These are phyloP conservation scores for Roridomyces roridus DNA, from an alignment of 768 basidiomycete genomes.

Conservation along the genomic window DNA sequence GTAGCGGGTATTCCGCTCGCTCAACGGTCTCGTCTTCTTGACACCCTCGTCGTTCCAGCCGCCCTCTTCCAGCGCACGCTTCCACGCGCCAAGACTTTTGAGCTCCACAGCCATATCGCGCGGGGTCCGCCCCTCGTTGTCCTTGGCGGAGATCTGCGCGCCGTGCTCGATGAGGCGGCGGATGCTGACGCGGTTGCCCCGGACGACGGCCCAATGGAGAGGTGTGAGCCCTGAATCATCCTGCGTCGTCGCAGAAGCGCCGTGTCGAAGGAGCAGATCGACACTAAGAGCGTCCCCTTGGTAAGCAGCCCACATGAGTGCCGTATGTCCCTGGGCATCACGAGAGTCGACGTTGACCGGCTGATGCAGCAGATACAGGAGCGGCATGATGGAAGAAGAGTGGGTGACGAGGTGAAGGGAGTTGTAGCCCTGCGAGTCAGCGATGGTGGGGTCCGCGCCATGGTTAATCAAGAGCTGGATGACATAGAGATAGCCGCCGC, in stretches of 20 bases:
- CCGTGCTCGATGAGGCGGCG: constrained; percentile 86
- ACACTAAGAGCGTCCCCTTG: constrained; percentile 97
- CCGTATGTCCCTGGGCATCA: constrained; percentile 92
- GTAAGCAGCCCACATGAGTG: constrained; percentile 99
- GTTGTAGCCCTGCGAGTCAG: constrained; percentile 96
- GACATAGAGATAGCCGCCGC: constrained; percentile 95
- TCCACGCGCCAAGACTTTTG: constrained; percentile 91
- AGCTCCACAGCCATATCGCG: constrained; percentile 95
- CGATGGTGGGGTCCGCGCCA: constrained; percentile 90
- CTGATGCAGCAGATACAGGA: constrained; percentile 91
- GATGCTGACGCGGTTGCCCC: constrained; percentile 91
- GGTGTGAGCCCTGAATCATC: constrained; percentile 89
- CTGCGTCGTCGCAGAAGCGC: constrained; percentile 76
- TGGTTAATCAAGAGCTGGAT: constrained; percentile 90
- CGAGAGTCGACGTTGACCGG: constrained; percentile 90
- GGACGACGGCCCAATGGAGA: constrained; percentile 96
- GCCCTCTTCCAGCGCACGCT: constrained; percentile 86
- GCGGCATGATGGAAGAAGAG: constrained; percentile 92
- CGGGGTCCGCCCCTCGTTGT: constrained; percentile 85
- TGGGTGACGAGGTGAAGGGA: constrained; percentile 95
- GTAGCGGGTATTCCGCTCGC: constrained; percentile 84
- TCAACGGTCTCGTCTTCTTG: constrained; percentile 69
- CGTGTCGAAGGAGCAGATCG: constrained; percentile 86
- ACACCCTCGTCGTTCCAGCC: constrained; percentile 81
- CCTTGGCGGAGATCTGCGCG: constrained; percentile 80